Percentiles rank a stretch among this genome's conserved stretches.
These are phyloP conservation scores for Knoxia roxburghii DNA, from an alignment of 257 asterid species.

Conservation along the genomic window DNA sequence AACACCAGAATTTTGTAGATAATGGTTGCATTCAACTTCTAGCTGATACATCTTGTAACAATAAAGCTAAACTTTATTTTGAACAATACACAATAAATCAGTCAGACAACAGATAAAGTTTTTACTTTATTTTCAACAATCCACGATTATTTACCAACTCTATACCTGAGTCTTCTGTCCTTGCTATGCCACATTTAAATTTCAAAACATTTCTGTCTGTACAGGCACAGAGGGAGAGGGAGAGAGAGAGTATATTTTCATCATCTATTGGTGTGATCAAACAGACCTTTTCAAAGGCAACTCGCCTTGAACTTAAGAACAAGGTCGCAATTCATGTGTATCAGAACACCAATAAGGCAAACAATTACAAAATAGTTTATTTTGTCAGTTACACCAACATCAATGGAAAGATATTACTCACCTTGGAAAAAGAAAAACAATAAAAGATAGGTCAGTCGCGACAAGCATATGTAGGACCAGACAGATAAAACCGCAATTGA, in stretches of 20 bases:
- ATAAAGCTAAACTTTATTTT: too few relatives aligned
- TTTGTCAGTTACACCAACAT: neutral
- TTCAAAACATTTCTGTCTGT: too few relatives aligned
- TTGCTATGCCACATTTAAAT: neutral
- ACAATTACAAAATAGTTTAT: neutral
- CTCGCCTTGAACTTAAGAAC: neutral
- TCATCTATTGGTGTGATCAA: neutral
- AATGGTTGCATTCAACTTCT: neutral
- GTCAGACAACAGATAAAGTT: neutral
- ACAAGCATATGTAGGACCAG: neutral
- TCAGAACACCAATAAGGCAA: neutral
- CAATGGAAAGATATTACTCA: neutral
- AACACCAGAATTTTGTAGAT: neutral
- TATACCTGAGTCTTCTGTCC: neutral
- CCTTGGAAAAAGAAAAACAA: neutral
- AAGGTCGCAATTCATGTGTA: neutral
- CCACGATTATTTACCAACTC: neutral
- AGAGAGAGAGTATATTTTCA: neutral
- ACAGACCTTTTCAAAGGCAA: neutral
- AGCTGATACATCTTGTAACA: too few relatives aligned
- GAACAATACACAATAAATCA: neutral
- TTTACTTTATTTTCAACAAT: neutral
- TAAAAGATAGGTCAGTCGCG: neutral
- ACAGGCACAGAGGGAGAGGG: neutral
- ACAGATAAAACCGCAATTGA: neutral